Evolutionary conservation across 2,329 filamentous ascomycete species (phyloP), one percentile per base, ranked within the genome.

Genomic region (Ceratocystis diversiconidia): DNA sequence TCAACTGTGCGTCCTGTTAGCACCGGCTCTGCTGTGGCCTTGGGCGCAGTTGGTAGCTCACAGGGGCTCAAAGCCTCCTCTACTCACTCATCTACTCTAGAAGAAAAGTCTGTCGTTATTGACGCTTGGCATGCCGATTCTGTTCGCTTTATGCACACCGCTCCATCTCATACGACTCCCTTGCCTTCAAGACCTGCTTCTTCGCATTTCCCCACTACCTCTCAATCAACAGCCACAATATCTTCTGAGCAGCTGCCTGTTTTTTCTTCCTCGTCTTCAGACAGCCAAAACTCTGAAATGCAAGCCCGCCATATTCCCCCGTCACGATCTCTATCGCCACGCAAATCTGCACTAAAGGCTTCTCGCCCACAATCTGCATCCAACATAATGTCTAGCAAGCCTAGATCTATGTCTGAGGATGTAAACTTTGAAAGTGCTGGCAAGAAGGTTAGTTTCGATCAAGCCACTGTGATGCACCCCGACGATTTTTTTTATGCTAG

Each of bases 331-430:
- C 77, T 88, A 10, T 91, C 88, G 0, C 89, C 89, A 8, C 84
- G 85, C 59, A 92, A 92, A 73, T 90, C 88, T 1, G 88, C 88
- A 1, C 72, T 92, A 68, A 92, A 92, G 72, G 19, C 32, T 48
- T 46, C 46, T 30, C 43, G 55, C 44, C 30, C 55, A 8, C 28
- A 59, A 12, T 52, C 25, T 17, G 15, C 17, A 19, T 62, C 46
- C n/a, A 55, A 65, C 22, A 28, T 48, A 25, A 19, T 36, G 7
- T 36, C 12, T 43, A 48, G 44, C 17, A 63, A 63, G 25, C 44
- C 43, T 28, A 52, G 62, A 43, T 57, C 50, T 12, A 44, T 60
- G 44, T 64, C 62, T 59, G 48, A 64, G n/a, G 62, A 64, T 19
- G 52, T 48, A 17, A 59, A 59, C 30, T 36, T 46, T 25, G 52